A percentile compares a stretch with the other conserved stretches of the same genome.
phyloP scores from a whole-genome alignment of 1,284 basidiomycete genomes.

The Mycosarcoma maydis region DNA sequence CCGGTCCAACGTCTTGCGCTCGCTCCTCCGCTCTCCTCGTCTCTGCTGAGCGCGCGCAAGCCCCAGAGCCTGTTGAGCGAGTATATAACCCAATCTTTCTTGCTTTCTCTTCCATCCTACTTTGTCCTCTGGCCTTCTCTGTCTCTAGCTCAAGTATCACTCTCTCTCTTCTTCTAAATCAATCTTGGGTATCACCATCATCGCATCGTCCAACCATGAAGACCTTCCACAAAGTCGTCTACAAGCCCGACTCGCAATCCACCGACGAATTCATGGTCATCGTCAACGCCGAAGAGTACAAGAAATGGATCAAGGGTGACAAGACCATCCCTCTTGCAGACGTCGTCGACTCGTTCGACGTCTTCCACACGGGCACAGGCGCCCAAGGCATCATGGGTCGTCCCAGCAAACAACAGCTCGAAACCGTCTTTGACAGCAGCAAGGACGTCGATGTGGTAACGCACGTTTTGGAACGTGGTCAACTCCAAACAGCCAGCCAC shows the following conservation, averaged over 20 bases:
- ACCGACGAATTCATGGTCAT: constrained; percentile 68
- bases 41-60: too few relatives aligned
- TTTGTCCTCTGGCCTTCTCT: too few relatives aligned
- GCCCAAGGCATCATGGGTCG: constrained; percentile 67
- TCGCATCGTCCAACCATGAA: constrained; percentile 37
- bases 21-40: too few relatives aligned
- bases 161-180: too few relatives aligned
- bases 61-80: too few relatives aligned
- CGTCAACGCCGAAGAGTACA: constrained; percentile 64
- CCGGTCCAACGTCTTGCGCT: too few relatives aligned
- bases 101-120: too few relatives aligned
- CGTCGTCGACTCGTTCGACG: constrained; percentile 67
- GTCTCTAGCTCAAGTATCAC: too few relatives aligned
- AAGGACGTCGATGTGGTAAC: constrained; percentile 66
- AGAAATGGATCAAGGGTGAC: constrained; percentile 67
- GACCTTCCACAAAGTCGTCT: constrained; percentile 60
- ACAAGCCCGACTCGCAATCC: constrained; percentile 66
- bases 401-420: constrained; percentile 67
- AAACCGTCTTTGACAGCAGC: constrained; percentile 64
- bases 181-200: too few relatives aligned
- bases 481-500: constrained; percentile 50
- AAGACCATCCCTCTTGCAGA: constrained; percentile 67
- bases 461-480: constrained; percentile 63
- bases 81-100: too few relatives aligned
- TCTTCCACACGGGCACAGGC: constrained; percentile 67